These are phyloP conservation scores for Escovopsis sp. DNA, from an alignment of 2,329 filamentous ascomycete species.

Conservation along the genomic window DNA sequence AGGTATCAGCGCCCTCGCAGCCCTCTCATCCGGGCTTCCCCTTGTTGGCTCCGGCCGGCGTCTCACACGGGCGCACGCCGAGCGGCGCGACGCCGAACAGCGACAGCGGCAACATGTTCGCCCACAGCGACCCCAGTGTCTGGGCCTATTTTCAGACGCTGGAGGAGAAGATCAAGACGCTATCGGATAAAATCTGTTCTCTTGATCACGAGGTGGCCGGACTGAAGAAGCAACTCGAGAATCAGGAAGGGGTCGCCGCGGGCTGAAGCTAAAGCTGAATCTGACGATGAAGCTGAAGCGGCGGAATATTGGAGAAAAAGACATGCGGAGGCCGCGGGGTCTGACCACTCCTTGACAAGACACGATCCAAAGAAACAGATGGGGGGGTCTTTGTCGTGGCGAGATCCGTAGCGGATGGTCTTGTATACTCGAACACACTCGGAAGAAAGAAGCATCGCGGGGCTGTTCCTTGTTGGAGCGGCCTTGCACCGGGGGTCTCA, in stretches of 20 bases:
- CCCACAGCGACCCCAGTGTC: constrained; percentile 43
- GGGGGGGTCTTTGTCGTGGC: no score
- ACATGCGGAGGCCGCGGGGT: no score
- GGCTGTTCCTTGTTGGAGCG: neutral
- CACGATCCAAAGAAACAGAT: no score
- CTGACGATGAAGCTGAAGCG: no score
- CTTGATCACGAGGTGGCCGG: constrained; percentile 19
- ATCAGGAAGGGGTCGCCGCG: constrained; percentile 12
- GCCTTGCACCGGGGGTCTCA: constrained; percentile 3
- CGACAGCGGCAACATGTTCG: constrained; percentile 53
- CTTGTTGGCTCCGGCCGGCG: constrained; percentile 13
- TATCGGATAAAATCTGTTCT: constrained; percentile 19
- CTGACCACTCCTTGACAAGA: no score
- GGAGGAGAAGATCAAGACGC: constrained; percentile 35
- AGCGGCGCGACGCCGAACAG: constrained; percentile 37
- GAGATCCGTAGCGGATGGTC: no score
- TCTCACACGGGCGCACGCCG: constrained; percentile 21
- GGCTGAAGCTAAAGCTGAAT: no score
- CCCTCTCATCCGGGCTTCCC: constrained; percentile 22
- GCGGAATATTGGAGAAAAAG: no score
- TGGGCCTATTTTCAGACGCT: constrained; percentile 60
- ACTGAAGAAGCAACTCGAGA: constrained; percentile 20
- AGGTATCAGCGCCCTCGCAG: constrained; percentile 22
- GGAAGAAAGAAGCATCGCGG: no score
- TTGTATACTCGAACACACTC: no score